A percentile compares a stretch with the other conserved stretches of the same genome.
phyloP scores from a whole-genome alignment of 2,329 filamentous ascomycete species.

The Aspergillus sp. region DNA sequence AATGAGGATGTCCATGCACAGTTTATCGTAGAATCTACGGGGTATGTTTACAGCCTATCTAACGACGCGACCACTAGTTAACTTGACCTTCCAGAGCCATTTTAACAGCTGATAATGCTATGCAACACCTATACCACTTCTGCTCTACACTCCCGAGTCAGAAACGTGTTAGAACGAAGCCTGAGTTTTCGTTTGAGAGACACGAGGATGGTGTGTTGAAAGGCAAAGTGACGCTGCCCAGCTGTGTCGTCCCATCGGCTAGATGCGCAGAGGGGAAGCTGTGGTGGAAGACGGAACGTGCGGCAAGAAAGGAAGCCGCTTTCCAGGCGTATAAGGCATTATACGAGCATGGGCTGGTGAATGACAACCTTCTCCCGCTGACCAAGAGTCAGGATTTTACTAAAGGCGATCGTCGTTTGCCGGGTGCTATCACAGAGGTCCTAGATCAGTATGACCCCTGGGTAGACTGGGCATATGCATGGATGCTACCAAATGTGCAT shows the following conservation, averaged over 20 bases:
- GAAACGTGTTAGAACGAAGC: constrained; percentile 61
- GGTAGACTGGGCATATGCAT: constrained; percentile 27
- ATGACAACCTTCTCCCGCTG: constrained; percentile 72
- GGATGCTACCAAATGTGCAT: constrained; percentile 24
- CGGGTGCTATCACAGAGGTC: constrained; percentile 24
- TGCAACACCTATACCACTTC: constrained; percentile 78
- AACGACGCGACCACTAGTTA: too few species aligned
- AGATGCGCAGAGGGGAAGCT: constrained; percentile 53
- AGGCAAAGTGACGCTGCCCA: constrained; percentile 70
- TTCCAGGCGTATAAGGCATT: constrained; percentile 76
- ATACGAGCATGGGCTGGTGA: constrained; percentile 69
- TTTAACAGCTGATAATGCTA: constrained; percentile 71
- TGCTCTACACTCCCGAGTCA: constrained; percentile 63
- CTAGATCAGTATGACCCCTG: constrained; percentile 33
- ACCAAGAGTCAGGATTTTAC: constrained; percentile 30
- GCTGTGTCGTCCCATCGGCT: constrained; percentile 63
- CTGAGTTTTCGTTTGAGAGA: constrained; percentile 58
- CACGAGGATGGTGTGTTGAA: constrained; percentile 17
- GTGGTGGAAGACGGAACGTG: constrained; percentile 69
- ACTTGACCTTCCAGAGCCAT: constrained; percentile 52
- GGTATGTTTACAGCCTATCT: constrained; percentile 16
- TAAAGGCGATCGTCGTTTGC: constrained; percentile 6
- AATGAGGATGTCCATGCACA: constrained; percentile 39
- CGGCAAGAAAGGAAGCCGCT: constrained; percentile 76
- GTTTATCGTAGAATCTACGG: constrained; percentile 41